Evolutionary conservation across 1,284 basidiomycete species (phyloP), one percentile per base, ranked within the genome.

Genomic region (Sparassis latifolia): DNA sequence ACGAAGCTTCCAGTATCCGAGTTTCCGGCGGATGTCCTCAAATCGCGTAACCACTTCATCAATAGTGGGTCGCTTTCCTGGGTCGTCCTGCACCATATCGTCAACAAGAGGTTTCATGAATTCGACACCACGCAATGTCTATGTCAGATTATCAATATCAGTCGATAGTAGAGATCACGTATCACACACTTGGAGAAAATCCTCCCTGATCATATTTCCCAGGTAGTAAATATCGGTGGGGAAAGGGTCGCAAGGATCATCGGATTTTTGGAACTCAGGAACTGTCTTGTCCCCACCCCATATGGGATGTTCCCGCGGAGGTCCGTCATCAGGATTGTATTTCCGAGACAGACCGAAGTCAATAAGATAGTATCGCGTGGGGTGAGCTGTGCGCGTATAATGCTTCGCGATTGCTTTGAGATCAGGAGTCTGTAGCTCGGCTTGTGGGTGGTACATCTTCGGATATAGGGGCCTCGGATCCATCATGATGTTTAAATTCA

Each of bases 401-500:
- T 62, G 54, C 50, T 59, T 62, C 10, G 64, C 65, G 28, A 42
- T 47, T 20, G 54, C 51, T 20, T 44, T 56, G 10, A 51, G 54
- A 42, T 65, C 58, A 3, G 50, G 58, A 6, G 45, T 59, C 48
- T 38, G 49, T 3, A 42, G 2, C 0, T 42, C 30, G 2, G 35
- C 37, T 3, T 47, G 33, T 5, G 68, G 68, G 52, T 70, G 67
- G 44, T 55, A 66, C 4, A 55, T 50, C 12, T 66, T 30, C 1
- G 62, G 58, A 52, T 62, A 67, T 42, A 70, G 49, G 12, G 52
- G 47, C 5, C 33, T 46, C 0, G 69, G 62, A 45, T 73, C 70
- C 53, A 73, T 62, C 69, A 74, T 69, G 40, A 74, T 62, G 47
- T 75, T 75, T n/a, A 56, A 41, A 3, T 39, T 20, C 47, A 66